These are phyloP conservation scores for Pterocarpus santalinus DNA, from an alignment of 306 rosid species.

Conservation along the genomic window DNA sequence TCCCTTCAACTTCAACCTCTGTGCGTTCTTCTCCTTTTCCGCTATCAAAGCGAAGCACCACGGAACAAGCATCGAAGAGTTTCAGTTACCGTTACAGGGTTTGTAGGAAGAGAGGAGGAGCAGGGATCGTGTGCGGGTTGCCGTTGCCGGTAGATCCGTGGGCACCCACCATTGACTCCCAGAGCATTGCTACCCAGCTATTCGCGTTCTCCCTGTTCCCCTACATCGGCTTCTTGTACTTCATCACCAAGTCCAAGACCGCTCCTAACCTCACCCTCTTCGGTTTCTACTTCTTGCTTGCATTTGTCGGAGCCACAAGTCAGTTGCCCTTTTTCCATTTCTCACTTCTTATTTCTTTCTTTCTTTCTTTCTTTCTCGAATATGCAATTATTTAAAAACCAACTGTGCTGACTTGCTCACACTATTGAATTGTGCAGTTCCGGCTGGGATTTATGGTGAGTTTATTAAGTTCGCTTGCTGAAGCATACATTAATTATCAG, in stretches of 20 bases:
- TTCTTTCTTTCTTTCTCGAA: not conserved
- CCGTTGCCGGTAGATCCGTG: constrained; percentile 86
- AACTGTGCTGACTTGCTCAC: constrained; percentile 31
- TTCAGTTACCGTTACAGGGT: constrained; percentile 7
- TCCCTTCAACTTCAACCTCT: constrained; percentile 48
- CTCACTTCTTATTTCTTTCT: not conserved
- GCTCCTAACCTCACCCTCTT: constrained; percentile 92
- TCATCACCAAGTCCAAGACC: constrained; percentile 87
- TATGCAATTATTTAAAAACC: not conserved
- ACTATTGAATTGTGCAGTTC: constrained; percentile 62
- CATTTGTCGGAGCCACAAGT: constrained; percentile 94
- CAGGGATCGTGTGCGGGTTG: constrained; percentile 56
- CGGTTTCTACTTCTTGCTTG: constrained; percentile 92
- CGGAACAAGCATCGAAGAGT: not conserved
- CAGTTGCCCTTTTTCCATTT: constrained; percentile 40
- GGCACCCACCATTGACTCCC: constrained; percentile 85
- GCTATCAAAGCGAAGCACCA: not conserved
- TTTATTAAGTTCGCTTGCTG: constrained; percentile 19
- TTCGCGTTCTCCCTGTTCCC: constrained; percentile 89
- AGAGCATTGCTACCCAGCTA: constrained; percentile 89
- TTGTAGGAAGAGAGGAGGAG: constrained; percentile 47
- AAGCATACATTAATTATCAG: not conserved
- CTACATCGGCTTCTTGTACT: constrained; percentile 88
- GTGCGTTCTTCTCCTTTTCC: constrained; percentile 36
- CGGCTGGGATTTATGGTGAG: constrained; percentile 96